Percentiles rank a stretch among this genome's conserved stretches.
These are phyloP conservation scores for Nyctanthes arbortristis DNA, from an alignment of 257 asterid species.

Conservation along the genomic window DNA sequence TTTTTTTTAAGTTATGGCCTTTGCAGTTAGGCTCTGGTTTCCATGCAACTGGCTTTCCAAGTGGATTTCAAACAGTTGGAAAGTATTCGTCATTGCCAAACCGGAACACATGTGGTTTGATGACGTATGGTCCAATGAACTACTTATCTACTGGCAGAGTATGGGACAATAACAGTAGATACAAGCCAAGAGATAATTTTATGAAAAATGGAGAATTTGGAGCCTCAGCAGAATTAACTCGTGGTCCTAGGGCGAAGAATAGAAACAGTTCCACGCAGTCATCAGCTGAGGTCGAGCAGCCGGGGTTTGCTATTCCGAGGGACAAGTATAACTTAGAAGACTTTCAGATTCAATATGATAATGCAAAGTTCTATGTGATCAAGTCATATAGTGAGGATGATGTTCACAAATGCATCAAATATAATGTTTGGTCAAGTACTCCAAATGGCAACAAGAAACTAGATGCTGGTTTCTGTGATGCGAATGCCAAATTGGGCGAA, in stretches of 20 bases:
- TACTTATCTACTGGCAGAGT: constrained; percentile 42
- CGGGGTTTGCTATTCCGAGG: constrained; percentile 35
- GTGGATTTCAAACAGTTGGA: constrained; percentile 47
- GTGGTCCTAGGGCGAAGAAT: constrained; percentile 75
- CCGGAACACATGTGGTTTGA: constrained; percentile 28
- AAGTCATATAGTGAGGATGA: constrained; percentile 87
- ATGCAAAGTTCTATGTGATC: constrained; percentile 75
- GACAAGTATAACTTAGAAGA: constrained; percentile 56
- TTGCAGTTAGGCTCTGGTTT: constrained; percentile 59
- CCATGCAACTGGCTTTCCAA: constrained; percentile 43
- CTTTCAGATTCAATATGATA: constrained; percentile 53
- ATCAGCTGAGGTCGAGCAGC: constrained; percentile 45
- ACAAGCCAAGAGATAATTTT: constrained; percentile 42
- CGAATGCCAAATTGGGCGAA: constrained; percentile 50
- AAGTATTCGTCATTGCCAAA: constrained; percentile 41
- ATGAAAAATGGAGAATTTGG: constrained; percentile 55
- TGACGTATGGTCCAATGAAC: constrained; percentile 45
- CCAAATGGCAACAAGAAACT: constrained; percentile 75
- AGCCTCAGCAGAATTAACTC: constrained; percentile 55
- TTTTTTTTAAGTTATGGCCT: not conserved
- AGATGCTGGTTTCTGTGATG: constrained; percentile 58
- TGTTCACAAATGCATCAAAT: constrained; percentile 76
- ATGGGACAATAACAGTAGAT: constrained; percentile 52
- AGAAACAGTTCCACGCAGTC: constrained; percentile 32
- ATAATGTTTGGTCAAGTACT: constrained; percentile 92